These are phyloP conservation scores for Bimuria novae-zelandiae DNA, from an alignment of 2,329 filamentous ascomycete genomes.

Conservation along the genomic window DNA sequence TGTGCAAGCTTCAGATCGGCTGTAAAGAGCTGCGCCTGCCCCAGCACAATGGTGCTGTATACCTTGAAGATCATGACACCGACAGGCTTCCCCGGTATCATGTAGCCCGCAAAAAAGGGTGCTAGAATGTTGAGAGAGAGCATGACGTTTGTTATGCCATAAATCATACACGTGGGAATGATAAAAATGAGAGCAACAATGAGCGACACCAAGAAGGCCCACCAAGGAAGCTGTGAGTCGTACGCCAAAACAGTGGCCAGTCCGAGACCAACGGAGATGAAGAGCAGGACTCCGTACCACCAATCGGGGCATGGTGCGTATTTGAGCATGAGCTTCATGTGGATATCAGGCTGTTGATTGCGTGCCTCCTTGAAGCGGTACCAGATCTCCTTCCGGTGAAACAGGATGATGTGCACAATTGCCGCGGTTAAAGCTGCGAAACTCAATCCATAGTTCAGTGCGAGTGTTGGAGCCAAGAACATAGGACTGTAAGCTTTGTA, in stretches of 20 bases:
- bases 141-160: conserved; percentile 47
- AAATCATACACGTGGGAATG: conserved; percentile 65
- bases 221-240: conserved; percentile 49
- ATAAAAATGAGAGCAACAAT: conserved; percentile 61
- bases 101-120: conserved; percentile 54
- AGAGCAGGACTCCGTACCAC: conserved; percentile 58
- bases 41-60: conserved; percentile 31
- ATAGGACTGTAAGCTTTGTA: conserved; percentile 44
- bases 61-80: conserved; percentile 59
- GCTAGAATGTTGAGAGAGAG: conserved; percentile 24
- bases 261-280: conserved; percentile 49
- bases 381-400: conserved; percentile 44
- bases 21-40: conserved; percentile 50
- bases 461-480: conserved; percentile 45
- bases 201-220: conserved; percentile 28
- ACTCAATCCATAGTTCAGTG: conserved; percentile 44
- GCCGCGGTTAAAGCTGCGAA: conserved; percentile 46
- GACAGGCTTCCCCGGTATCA: conserved; percentile 53
- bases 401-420: conserved; percentile 43
- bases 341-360: conserved; percentile 39
- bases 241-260: conserved; percentile 32
- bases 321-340: conserved; percentile 39
- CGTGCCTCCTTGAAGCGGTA: conserved; percentile 42
- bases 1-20: conserved; percentile 58
- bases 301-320: conserved; percentile 42